These are phyloP conservation scores for Torulaspora globosa DNA, from an alignment of 1,139 yeast genomes.

Conservation along the genomic window DNA sequence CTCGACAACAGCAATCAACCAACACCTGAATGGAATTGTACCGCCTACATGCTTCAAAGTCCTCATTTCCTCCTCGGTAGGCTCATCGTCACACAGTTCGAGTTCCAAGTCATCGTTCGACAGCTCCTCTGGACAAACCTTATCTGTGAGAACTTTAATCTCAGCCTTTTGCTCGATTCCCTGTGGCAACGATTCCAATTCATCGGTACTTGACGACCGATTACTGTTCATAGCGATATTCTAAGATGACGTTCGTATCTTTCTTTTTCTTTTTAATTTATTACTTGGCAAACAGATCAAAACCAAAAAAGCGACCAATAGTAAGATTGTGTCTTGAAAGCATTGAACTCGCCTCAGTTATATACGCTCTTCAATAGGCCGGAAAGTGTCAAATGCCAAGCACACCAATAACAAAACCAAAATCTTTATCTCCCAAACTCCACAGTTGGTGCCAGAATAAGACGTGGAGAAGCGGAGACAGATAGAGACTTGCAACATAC, in stretches of 20 bases:
- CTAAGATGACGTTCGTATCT: background rate
- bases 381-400: background rate
- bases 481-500: slow-evolving; percentile 1
- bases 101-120: slow-evolving; percentile 8
- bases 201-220: slow-evolving; percentile 3
- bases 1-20: slow-evolving; percentile 75
- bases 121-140: slow-evolving; percentile 3
- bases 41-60: slow-evolving; percentile 32
- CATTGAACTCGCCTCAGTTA: background rate
- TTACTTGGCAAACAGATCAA: background rate
- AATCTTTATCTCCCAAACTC: background rate
- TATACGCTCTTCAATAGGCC: background rate
- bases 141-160: slow-evolving; percentile 2
- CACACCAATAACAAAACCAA: background rate
- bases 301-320: background rate
- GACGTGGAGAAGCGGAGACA: background rate
- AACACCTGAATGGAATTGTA: slow-evolving; percentile 42
- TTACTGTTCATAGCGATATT: background rate
- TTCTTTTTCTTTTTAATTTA: background rate
- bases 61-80: slow-evolving; percentile 32
- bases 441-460: background rate
- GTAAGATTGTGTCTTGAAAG: background rate
- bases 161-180: background rate
- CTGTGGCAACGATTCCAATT: slow-evolving; percentile 4
- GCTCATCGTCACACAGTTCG: slow-evolving; percentile 18